Evolutionary conservation across 164 flowering plant species (phyloP).

Genomic region (Vitis riparia): DNA sequence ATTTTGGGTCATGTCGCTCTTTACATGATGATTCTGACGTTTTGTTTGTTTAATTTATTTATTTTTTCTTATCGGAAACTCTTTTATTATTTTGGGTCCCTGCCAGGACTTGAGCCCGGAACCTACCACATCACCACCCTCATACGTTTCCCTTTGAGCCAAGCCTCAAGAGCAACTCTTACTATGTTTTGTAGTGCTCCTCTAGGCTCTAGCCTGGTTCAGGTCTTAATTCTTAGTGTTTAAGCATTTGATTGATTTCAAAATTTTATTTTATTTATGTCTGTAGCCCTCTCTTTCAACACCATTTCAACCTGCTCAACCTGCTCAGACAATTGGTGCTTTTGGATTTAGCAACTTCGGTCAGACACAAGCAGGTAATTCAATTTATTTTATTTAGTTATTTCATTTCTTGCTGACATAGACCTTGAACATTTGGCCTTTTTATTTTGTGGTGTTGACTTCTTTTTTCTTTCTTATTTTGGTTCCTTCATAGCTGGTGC

Average conservation of each 20-base stretch:
- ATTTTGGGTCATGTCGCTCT: no score
- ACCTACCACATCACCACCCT: no score
- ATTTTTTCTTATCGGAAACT: neutral
- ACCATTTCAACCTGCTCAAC: constrained; percentile 56
- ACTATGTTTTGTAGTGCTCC: neutral
- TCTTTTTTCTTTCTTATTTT: neutral
- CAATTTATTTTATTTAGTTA: neutral
- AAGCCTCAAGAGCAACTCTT: no score
- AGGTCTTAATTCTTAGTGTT: constrained; percentile 4
- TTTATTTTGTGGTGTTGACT: constrained; percentile 10
- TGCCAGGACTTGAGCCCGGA: no score
- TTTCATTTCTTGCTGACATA: neutral
- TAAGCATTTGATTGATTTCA: neutral
- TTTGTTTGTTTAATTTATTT: no score
- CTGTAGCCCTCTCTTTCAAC: constrained; percentile 51
- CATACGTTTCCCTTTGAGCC: no score
- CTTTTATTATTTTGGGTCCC: neutral
- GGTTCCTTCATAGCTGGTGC: constrained; percentile 33
- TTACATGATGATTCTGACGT: no score
- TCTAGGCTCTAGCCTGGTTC: neutral
- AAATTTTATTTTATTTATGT: neutral
- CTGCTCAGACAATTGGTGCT: constrained; percentile 48
- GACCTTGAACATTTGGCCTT: neutral
- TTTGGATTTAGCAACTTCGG: constrained; percentile 59
- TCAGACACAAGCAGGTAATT: constrained; percentile 65